phyloP scores from a whole-genome alignment of 345 rosid species.

The Streptanthus diversifolius region DNA sequence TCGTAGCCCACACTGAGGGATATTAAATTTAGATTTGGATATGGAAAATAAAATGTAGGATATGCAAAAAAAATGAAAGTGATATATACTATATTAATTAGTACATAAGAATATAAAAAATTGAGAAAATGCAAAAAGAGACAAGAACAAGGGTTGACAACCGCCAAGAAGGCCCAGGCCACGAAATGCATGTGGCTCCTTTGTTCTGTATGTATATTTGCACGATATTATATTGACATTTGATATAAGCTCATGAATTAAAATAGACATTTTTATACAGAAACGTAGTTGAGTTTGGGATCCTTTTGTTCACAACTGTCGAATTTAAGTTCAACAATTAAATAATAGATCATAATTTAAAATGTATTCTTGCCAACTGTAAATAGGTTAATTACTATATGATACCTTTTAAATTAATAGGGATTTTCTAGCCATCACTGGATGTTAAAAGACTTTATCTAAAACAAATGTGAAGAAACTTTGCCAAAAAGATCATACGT shows the following conservation, averaged over 20 bases:
- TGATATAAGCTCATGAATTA: background rate
- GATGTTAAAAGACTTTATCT: background rate
- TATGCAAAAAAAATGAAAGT: constrained; percentile 24
- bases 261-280: background rate
- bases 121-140: constrained; percentile 34
- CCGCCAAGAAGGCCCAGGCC: constrained; percentile 74
- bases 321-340: background rate
- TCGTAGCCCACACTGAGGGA: constrained; percentile 2
- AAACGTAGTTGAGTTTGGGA: background rate
- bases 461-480: background rate
- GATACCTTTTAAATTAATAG: background rate
- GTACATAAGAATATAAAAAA: constrained; percentile 31
- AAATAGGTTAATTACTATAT: background rate
- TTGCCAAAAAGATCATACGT: background rate
- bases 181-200: constrained; percentile 41
- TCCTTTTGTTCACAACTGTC: background rate
- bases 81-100: constrained; percentile 23
- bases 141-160: constrained; percentile 47
- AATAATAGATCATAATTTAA: background rate
- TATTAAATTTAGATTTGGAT: constrained; percentile 12
- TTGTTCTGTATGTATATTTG: background rate
- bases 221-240: background rate
- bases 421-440: background rate
- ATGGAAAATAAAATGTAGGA: constrained; percentile 17
- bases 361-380: background rate